These are phyloP conservation scores for Sphagnum fallax DNA, from an alignment of 228 moss, liverwort and hornwort species.

Conservation along the genomic window DNA sequence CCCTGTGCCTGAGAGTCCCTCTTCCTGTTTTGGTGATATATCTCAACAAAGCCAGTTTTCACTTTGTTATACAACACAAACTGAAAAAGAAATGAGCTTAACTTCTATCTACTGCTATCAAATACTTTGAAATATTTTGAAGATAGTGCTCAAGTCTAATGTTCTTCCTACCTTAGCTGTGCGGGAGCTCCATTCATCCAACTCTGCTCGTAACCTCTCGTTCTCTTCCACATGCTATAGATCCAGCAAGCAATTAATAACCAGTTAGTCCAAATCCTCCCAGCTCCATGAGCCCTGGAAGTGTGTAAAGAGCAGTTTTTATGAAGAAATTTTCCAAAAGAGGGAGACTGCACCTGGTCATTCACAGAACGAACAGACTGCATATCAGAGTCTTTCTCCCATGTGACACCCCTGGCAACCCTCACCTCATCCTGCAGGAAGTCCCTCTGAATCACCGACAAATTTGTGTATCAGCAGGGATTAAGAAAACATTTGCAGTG, in stretches of 20 bases:
- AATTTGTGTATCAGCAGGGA: background rate
- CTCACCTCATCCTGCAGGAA: conserved; percentile 71
- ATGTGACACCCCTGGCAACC: conserved; percentile 60
- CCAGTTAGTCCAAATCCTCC: background rate
- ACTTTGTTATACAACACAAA: background rate
- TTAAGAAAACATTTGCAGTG: background rate
- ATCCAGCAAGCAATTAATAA: conserved; percentile 5
- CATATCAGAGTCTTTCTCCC: conserved; percentile 68
- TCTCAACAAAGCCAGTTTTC: background rate
- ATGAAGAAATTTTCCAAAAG: background rate
- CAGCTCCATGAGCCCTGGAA: background rate
- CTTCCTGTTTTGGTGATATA: background rate
- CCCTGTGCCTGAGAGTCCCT: background rate
- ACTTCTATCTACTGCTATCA: background rate
- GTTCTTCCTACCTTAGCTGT: conserved; percentile 65
- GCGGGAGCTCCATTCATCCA: conserved; percentile 94
- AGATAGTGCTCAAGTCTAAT: background rate
- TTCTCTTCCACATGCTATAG: conserved; percentile 82
- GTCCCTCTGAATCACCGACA: conserved; percentile 54
- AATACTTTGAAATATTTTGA: background rate
- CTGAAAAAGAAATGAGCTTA: background rate
- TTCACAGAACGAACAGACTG: conserved; percentile 53
- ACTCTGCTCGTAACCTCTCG: conserved; percentile 72
- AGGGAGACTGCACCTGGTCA: conserved; percentile 43
- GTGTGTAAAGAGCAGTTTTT: background rate